These are phyloP conservation scores for Fusarium oxysporum DNA, from an alignment of 2,329 filamentous ascomycete species.

Conservation along the genomic window DNA sequence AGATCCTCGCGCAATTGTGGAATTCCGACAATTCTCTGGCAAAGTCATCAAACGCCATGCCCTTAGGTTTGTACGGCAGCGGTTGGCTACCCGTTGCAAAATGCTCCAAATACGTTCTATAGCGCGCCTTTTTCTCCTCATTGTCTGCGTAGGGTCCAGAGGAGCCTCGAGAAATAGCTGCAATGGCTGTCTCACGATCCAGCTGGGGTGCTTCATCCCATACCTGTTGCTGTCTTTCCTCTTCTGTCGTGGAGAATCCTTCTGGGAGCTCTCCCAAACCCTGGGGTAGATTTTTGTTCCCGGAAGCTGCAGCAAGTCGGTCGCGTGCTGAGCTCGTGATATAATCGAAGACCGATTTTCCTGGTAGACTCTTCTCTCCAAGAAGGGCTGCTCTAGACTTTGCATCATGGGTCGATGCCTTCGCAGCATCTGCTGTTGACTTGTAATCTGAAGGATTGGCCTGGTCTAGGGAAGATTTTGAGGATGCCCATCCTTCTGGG, in stretches of 20 bases:
- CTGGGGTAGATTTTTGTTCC: constrained; percentile 80
- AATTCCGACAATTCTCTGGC: constrained; percentile 84
- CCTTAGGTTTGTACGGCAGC: constrained; percentile 62
- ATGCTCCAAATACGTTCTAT: constrained; percentile 83
- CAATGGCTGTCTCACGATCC: constrained; percentile 74
- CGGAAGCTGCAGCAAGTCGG: constrained; percentile 79
- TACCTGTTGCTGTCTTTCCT: constrained; percentile 69
- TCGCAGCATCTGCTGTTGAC: constrained; percentile 82
- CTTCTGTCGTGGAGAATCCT: constrained; percentile 71
- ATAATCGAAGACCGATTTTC: constrained; percentile 96
- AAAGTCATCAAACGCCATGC: constrained; percentile 76
- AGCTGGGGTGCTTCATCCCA: constrained; percentile 71
- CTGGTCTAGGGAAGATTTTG: constrained; percentile 53
- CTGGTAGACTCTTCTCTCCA: constrained; percentile 81
- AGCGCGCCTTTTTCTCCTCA: constrained; percentile 81
- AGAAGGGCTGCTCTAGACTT: constrained; percentile 81
- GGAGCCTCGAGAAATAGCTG: constrained; percentile 73
- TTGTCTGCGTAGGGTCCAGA: constrained; percentile 86
- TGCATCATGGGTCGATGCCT: constrained; percentile 79
- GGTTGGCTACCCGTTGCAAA: constrained; percentile 63
- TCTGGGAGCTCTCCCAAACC: constrained; percentile 80
- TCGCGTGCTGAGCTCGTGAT: constrained; percentile 82
- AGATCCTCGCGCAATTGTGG: constrained; percentile 72
- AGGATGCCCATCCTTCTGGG: constrained; percentile 79
- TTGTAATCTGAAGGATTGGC: constrained; percentile 56